Evolutionary conservation across 768 basidiomycete genomes (phyloP), one percentile per base, ranked within the genome.

Genomic region (Boletus sp.): DNA sequence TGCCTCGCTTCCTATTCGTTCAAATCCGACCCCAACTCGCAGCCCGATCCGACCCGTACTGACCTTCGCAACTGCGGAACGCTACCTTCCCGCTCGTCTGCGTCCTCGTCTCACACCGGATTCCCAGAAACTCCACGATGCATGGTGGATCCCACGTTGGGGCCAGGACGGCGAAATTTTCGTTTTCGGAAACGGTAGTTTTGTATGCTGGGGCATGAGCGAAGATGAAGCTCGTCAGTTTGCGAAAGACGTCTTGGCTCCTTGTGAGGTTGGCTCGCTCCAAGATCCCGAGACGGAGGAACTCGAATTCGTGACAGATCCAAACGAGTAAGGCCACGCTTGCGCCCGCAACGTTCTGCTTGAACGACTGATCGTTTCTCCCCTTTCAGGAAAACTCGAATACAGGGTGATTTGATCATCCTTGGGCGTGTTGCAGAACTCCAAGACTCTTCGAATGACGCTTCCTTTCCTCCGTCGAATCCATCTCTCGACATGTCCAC

Each of bases 321-420:
- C 91, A 37, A 87, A 78, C 52, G 92, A 95, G 94, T 96, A 75
- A 18, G 59, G 1, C 7, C 3, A 29, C n/a, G 0, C 5, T 35
- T n/a, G n/a, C 39, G 14, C 35, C 9, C 15, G 14, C 29, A 15
- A 15, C 5, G 9, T 40, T 3, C 1, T 18, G 30, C 28, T 4
- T 18, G 33, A 5, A 56, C 7, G 20, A 12, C 56, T 67, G 47
- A 69, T 45, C 17, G 2, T 33, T 18, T 7, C 7, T 44, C 44
- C 10, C n/a, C 6, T 64, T 32, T 32, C 57, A 96, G 94, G 72
- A 77, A 82, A 64, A 96, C 94, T 0, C 85, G 93, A 30, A 78
- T 97, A 52, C 92, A 94, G 67, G 94, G 94, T 33, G 94, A 97
- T 67, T 73, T 97, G 58, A 94, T 96, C 55, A 90, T 97, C 54